Evolutionary conservation across 352 stramenopile species (phyloP), one percentile per base, ranked within the genome.

Genomic region (Pythium dissotocum): DNA sequence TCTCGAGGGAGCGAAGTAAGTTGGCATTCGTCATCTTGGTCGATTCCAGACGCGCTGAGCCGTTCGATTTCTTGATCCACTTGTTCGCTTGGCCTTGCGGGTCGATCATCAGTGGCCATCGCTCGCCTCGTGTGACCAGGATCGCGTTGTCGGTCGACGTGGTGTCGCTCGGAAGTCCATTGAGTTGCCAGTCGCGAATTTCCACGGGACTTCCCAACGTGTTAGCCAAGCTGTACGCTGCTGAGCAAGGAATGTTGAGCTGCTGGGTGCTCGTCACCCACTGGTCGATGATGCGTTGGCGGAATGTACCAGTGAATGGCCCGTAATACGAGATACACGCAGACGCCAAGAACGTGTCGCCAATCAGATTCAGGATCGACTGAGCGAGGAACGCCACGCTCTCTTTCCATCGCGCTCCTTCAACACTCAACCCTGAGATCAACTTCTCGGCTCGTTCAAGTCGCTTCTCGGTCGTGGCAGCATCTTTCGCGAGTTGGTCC

Each of bases 71-170:
- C 67, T 98, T 97, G 61, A 98, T 91, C 94, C 94, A 98, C 62
- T 96, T 93, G 78, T 98, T 98, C 4, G 93, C 94, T 76, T 98
- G 94, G 4, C 87, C 89, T 44, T 98, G 94, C 4, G 94, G 94
- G 33, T 98, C 94, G 61, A 98, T 98, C 92, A 98, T 98, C 7
- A 98, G 71, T 2, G 94, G 94, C 94, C 94, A 98, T 0, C 94
- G 86, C 63, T 97, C 82, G 24, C 92, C 91, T 42, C 90, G 77
- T 0, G 90, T 95, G 0, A 97, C 93, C 7, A 98, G 71, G 40
- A 98, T 97, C 8, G 91, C 94, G 35, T 97, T 98, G 65, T 98
- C 94, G 0, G 89, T 96, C 10, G 93, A 98, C 28, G 97, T 97
- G 2, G 80, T 79, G 57, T 98, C 94, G 1, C 91, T 97, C 0